Evolutionary conservation across 805 yeast species (phyloP).

Genomic region (Cyberlindnera xylosilytica): DNA sequence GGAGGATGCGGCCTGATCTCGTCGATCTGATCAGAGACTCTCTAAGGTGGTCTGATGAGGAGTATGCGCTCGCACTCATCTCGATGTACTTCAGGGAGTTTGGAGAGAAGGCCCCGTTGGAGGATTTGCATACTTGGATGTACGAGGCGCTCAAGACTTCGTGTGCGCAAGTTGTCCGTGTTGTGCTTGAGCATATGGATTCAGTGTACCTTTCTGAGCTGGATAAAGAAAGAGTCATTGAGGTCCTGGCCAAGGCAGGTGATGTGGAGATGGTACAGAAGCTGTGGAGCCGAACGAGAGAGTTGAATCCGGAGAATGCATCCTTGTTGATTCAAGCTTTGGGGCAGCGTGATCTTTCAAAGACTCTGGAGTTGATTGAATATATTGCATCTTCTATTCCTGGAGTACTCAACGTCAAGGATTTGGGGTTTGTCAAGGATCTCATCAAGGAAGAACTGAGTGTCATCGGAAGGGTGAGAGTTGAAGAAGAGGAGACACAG

Average conservation of each 20-base stretch:
- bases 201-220: no score
- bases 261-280: slow-evolving; percentile 1
- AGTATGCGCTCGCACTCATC: slow-evolving; percentile 4
- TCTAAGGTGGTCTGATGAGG: slow-evolving; percentile 3
- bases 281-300: slow-evolving; percentile 1
- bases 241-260: neutral
- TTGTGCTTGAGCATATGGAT: no score
- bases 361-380: slow-evolving; percentile 1
- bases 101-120: neutral
- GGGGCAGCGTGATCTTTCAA: neutral
- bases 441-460: slow-evolving; percentile 6
- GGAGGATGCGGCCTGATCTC: slow-evolving; percentile 9
- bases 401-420: slow-evolving; percentile 4
- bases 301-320: neutral
- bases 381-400: neutral
- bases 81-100: slow-evolving; percentile 6
- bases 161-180: no score
- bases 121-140: slow-evolving; percentile 11
- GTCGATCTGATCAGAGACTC: slow-evolving; percentile 6
- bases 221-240: slow-evolving; percentile 1
- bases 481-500: slow-evolving; percentile 5
- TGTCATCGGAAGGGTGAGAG: slow-evolving; percentile 2
- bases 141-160: no score
- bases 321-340: slow-evolving; percentile 2
- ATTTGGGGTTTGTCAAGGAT: slow-evolving; percentile 14